phyloP scores from a whole-genome alignment of 73 alveolate genomes.

The Symbiodinium natans region DNA sequence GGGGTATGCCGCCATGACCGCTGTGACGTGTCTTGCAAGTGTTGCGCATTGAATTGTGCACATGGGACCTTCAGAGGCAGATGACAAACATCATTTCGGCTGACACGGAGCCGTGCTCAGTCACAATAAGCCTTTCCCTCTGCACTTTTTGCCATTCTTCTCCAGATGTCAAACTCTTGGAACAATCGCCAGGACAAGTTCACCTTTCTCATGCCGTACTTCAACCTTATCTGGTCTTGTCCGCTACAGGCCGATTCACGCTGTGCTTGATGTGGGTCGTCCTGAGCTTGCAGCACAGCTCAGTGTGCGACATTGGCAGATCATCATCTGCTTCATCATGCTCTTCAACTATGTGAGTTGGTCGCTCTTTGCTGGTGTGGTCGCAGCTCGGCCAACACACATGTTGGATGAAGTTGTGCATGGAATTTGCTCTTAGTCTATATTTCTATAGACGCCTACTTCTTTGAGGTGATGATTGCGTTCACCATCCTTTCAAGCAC shows the following conservation, averaged over 20 bases:
- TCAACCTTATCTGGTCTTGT: slow-evolving; percentile 66
- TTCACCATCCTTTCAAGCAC: slow-evolving; percentile 67
- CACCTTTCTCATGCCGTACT: slow-evolving; percentile 82
- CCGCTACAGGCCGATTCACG: slow-evolving; percentile 31
- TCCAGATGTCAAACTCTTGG: background rate
- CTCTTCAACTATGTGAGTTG: slow-evolving; percentile 24
- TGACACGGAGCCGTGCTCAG: slow-evolving; percentile 39
- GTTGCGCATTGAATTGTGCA: background rate
- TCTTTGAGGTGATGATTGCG: slow-evolving; percentile 23
- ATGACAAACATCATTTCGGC: slow-evolving; percentile 83
- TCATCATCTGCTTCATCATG: slow-evolving; percentile 59
- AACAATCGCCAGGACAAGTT: slow-evolving; percentile 27
- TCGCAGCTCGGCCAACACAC: background rate
- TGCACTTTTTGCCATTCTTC: background rate
- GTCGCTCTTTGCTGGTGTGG: slow-evolving; percentile 65
- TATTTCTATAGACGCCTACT: no score
- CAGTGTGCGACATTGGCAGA: background rate
- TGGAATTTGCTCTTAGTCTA: no score
- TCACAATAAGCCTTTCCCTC: background rate
- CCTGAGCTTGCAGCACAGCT: background rate
- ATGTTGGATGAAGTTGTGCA: no score
- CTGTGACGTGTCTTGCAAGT: background rate
- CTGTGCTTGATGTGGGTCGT: no score
- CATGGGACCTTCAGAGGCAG: background rate
- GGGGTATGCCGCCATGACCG: background rate